Evolutionary conservation across 2,329 filamentous ascomycete genomes (phyloP).

Genomic region (Nemania sp.): DNA sequence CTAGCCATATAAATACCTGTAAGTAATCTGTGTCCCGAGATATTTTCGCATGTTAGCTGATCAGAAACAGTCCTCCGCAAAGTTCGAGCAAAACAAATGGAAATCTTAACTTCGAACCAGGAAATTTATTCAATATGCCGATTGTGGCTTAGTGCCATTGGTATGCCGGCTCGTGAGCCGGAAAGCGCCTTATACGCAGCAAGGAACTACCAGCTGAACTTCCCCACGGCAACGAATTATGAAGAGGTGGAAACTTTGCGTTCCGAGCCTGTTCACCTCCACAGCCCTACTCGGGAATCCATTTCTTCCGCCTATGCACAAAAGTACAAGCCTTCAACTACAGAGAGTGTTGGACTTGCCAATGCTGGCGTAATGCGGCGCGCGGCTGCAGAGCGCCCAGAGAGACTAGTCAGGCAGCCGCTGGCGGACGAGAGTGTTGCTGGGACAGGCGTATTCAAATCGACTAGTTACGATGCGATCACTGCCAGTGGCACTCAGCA

Average conservation of each 20-base stretch:
- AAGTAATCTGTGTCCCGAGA: constrained; percentile 6
- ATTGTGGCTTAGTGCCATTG: constrained; percentile 30
- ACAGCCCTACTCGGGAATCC: too few species aligned
- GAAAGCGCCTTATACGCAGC: background rate
- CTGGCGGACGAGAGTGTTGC: background rate
- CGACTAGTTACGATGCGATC: background rate
- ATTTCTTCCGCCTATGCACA: too few species aligned
- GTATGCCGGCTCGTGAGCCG: constrained; percentile 20
- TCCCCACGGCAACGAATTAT: too few species aligned
- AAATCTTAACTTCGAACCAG: constrained; percentile 25
- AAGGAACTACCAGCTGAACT: background rate
- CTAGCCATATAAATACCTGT: constrained; percentile 22
- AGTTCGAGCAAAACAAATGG: constrained; percentile 25
- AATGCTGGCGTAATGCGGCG: background rate
- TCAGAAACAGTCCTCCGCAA: constrained; percentile 27
- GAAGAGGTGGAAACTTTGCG: too few species aligned
- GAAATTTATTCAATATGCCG: constrained; percentile 23
- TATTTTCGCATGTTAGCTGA: constrained; percentile 14
- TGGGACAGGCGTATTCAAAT: background rate
- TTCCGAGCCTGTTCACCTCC: background rate
- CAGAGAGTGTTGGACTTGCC: background rate
- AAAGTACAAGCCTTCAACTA: background rate
- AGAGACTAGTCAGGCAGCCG: background rate
- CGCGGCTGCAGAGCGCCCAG: background rate
- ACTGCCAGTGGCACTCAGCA: background rate